Evolutionary conservation across 1,284 basidiomycete species (phyloP).

Genomic region (Exobasidium rhododendri): DNA sequence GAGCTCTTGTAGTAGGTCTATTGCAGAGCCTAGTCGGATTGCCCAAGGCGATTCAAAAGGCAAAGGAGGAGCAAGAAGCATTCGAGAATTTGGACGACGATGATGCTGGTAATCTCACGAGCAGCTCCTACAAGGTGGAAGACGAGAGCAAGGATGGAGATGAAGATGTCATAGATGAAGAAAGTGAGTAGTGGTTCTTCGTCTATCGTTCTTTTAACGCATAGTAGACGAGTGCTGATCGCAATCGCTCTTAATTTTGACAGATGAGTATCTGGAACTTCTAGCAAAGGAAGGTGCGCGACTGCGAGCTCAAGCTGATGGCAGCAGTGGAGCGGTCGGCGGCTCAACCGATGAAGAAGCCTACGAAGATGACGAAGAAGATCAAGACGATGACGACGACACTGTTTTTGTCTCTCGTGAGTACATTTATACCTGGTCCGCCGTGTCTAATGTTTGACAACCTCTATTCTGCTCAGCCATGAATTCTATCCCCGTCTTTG

Average conservation of each 20-base stretch:
- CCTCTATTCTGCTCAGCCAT: conserved; percentile 2
- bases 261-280: conserved; percentile 47
- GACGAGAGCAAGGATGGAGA: conserved; percentile 40
- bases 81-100: conserved; percentile 44
- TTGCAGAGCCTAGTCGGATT: conserved; percentile 34
- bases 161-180: conserved; percentile 49
- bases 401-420: conserved; percentile 8
- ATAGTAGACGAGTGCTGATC: not conserved
- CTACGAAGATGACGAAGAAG: conserved; percentile 38
- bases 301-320: conserved; percentile 30
- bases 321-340: conserved; percentile 16
- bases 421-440: not conserved
- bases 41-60: conserved; percentile 41
- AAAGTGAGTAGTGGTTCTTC: conserved; percentile 29
- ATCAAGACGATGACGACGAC: conserved; percentile 42
- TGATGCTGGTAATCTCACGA: not conserved
- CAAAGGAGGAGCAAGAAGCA: conserved; percentile 40
- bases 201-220: not conserved
- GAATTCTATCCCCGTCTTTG: conserved; percentile 14
- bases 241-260: not conserved
- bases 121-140: conserved; percentile 20
- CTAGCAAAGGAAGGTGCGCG: conserved; percentile 44
- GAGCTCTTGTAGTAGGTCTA: conserved; percentile 29
- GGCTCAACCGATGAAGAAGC: conserved; percentile 37
- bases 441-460: not conserved